These are phyloP conservation scores for Hippophae gyantsensis DNA, from an alignment of 306 rosid genomes.

Conservation along the genomic window DNA sequence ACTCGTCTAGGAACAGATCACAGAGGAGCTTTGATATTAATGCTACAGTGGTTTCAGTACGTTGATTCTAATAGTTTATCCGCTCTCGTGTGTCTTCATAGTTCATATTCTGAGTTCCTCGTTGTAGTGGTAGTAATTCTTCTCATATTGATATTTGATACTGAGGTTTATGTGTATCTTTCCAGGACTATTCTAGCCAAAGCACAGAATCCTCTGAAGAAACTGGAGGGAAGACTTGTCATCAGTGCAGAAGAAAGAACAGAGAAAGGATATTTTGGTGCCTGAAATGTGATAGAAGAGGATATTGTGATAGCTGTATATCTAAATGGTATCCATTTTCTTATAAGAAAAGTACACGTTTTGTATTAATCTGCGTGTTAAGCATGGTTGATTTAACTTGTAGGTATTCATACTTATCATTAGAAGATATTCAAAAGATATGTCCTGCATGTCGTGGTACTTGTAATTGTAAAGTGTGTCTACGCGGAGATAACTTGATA, in stretches of 20 bases:
- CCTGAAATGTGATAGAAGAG: slow-evolving; percentile 74
- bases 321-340: slow-evolving; percentile 49
- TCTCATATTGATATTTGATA: not conserved
- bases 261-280: slow-evolving; percentile 69
- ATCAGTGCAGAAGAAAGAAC: slow-evolving; percentile 71
- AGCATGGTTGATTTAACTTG: slow-evolving; percentile 19
- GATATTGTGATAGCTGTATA: slow-evolving; percentile 72
- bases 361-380: slow-evolving; percentile 8
- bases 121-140: not conserved
- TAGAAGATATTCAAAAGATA: slow-evolving; percentile 63
- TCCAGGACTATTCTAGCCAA: slow-evolving; percentile 67
- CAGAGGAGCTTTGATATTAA: slow-evolving; percentile 61
- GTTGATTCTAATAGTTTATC: slow-evolving; percentile 17
- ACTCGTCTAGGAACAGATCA: slow-evolving; percentile 42
- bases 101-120: not conserved
- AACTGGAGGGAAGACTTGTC: slow-evolving; percentile 72
- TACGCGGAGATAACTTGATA: slow-evolving; percentile 72
- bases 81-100: not conserved
- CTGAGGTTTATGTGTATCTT: slow-evolving; percentile 19
- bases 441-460: slow-evolving; percentile 93
- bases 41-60: slow-evolving; percentile 33
- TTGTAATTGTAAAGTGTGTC: slow-evolving; percentile 79
- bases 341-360: not conserved
- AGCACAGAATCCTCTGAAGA: slow-evolving; percentile 57
- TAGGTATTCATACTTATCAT: slow-evolving; percentile 65